Base-by-base conservation (phyloP, 2,329 filamentous ascomycete genomes). In the Penicillium italicum region DNA sequence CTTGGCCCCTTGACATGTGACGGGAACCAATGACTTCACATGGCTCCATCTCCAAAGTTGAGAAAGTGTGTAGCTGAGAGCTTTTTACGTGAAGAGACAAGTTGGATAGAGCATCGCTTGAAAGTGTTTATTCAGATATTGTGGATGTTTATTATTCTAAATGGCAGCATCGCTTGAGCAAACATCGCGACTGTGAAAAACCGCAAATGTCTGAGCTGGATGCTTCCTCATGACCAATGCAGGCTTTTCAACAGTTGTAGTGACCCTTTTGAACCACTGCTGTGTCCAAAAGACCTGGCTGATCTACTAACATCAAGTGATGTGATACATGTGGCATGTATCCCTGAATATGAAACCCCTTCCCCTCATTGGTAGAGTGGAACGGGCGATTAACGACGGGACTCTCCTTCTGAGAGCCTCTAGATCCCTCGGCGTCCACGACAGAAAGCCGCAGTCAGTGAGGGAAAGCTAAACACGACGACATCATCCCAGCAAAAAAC, bases 371-470 rank as follows among this genome's bases (percentile, higher is more conserved):
- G 75, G 67, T 56, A 75, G 75, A 75, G 69, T 68, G 69, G 69
- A 75, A 71, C 72, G 76, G 73, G 76, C 76, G 76, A 78, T 78
- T 78, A 78, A 78, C 76, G 74, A 77, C 75, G 74, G 76, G 75
- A 68, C 60, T 67, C 62, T 73, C 69, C 69, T 69, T 77, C 74
- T 76, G 61, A 66, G 72, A 67, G 64, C 67, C 71, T 74, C 66
- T 62, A 65, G 61, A 60, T 66, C 70, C 73, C 73, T 71, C 69
- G 61, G 65, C 65, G 66, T 68, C 72, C 67, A 68, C 73, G 72
- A 76, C 76, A 77, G 74, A 75, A 76, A 72, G 75, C 69, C 75
- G 74, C 69, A 71, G 71, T 70, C 66, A 73, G 60, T 72, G 72
- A 73, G 72, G 68, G 61, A 62, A 52, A 63, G 69, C 72, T 69